These are phyloP conservation scores for Lathyrus oleraceus DNA, from an alignment of 306 rosid genomes.

Conservation along the genomic window DNA sequence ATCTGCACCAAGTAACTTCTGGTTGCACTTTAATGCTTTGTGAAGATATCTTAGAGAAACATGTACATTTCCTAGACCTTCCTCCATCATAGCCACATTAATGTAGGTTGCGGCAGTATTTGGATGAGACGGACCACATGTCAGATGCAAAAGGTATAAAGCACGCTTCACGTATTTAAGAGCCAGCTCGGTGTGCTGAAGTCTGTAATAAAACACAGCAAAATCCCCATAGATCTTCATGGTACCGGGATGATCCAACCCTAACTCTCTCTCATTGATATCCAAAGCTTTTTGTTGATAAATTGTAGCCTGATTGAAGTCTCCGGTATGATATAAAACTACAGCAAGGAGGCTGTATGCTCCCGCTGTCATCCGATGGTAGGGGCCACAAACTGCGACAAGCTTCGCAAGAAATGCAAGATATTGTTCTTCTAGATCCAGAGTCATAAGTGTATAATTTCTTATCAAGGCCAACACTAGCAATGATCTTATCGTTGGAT, in stretches of 20 bases:
- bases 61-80: constrained; percentile 94
- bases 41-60: constrained; percentile 97
- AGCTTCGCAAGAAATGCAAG: no score
- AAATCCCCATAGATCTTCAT: constrained; percentile 99
- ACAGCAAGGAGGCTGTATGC: constrained; percentile 99
- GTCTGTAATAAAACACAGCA: constrained; percentile 97
- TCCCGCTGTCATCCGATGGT: constrained; percentile 96
- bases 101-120: constrained; percentile 99
- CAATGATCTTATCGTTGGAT: no score
- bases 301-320: constrained; percentile 98
- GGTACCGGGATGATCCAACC: constrained; percentile 98
- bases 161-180: constrained; percentile 97
- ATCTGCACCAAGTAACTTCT: no score
- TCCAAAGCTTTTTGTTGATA: constrained; percentile 98
- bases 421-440: no score
- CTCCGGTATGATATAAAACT: constrained; percentile 96
- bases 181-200: constrained; percentile 97
- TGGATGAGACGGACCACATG: constrained; percentile 99
- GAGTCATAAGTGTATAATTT: no score
- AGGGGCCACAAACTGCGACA: constrained; percentile 97
- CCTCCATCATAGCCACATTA: constrained; percentile 99
- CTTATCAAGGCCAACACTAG: no score
- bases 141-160: constrained; percentile 91
- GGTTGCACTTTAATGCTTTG: constrained; percentile 96
- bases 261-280: constrained; percentile 96